phyloP scores from a whole-genome alignment of 768 basidiomycete species.

The Ephemerocybe angulata region DNA sequence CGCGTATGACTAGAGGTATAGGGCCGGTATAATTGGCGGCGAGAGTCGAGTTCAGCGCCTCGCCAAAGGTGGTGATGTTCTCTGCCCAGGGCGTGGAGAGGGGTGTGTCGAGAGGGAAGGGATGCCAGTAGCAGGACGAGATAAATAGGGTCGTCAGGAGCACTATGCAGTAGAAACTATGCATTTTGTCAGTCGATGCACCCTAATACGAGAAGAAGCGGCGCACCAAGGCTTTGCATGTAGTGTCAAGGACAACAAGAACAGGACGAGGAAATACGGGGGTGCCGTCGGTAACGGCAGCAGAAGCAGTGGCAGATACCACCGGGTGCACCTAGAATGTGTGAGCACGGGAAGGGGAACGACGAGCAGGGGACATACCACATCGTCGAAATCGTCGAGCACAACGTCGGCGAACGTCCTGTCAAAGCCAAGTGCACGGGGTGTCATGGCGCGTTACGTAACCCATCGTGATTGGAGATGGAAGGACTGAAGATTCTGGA shows the following conservation, averaged over 20 bases:
- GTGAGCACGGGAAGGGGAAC: background rate
- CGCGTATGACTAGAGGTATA: slow-evolving; percentile 55
- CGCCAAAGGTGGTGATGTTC: slow-evolving; percentile 69
- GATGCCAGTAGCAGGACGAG: slow-evolving; percentile 89
- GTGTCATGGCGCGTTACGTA: background rate
- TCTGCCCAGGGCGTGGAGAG: slow-evolving; percentile 65
- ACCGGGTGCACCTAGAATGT: slow-evolving; percentile 69
- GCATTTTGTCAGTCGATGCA: slow-evolving; percentile 4
- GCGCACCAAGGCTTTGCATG: slow-evolving; percentile 84
- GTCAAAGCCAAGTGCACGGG: background rate
- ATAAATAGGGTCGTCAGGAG: slow-evolving; percentile 79
- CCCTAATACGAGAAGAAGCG: background rate
- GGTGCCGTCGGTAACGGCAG: slow-evolving; percentile 77
- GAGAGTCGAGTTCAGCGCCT: slow-evolving; percentile 55
- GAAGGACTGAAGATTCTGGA: slow-evolving; percentile 36
- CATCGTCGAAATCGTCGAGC: slow-evolving; percentile 32
- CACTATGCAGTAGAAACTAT: slow-evolving; percentile 83
- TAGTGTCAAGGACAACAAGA: slow-evolving; percentile 70
- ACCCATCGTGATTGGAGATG: background rate
- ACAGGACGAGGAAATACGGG: slow-evolving; percentile 75
- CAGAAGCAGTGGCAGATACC: slow-evolving; percentile 76
- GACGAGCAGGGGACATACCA: too few species aligned
- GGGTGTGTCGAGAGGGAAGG: slow-evolving; percentile 60
- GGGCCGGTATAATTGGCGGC: slow-evolving; percentile 37
- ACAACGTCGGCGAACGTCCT: slow-evolving; percentile 1